Evolutionary conservation across 2,329 filamentous ascomycete species (phyloP).

Genomic region (Sarocladium kiliense): DNA sequence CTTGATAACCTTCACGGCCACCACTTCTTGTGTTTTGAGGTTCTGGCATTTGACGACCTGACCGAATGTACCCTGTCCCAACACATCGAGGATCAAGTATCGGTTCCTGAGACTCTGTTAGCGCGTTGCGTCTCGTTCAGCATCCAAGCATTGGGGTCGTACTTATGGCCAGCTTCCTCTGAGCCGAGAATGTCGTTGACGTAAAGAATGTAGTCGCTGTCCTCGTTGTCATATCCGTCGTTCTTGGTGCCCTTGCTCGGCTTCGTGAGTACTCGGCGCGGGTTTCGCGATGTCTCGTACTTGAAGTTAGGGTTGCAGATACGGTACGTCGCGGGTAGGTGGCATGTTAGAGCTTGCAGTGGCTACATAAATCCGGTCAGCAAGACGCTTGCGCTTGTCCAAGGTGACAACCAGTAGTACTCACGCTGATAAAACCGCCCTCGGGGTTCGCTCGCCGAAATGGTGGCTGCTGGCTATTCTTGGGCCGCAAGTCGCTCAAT

Average conservation of each 20-base stretch:
- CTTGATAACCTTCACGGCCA: slow-evolving; percentile 98
- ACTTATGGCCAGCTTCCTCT: slow-evolving; percentile 97
- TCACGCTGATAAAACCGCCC: slow-evolving; percentile 94
- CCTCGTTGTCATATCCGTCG: slow-evolving; percentile 97
- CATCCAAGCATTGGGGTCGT: slow-evolving; percentile 26
- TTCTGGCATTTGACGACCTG: slow-evolving; percentile 99
- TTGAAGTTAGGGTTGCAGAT: slow-evolving; percentile 98
- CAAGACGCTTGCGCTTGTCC: not conserved
- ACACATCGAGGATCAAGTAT: slow-evolving; percentile 92
- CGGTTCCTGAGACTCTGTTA: slow-evolving; percentile 60
- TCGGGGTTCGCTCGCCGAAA: slow-evolving; percentile 94
- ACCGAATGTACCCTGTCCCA: slow-evolving; percentile 95
- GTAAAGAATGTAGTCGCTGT: slow-evolving; percentile 98
- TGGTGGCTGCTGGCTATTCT: slow-evolving; percentile 79
- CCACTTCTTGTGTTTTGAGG: slow-evolving; percentile 94
- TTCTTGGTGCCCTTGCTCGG: slow-evolving; percentile 98
- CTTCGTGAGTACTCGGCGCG: slow-evolving; percentile 91
- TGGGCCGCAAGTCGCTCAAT: slow-evolving; percentile 70
- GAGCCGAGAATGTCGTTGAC: slow-evolving; percentile 98
- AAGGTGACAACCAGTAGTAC: slow-evolving; percentile 24
- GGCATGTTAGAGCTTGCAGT: slow-evolving; percentile 88
- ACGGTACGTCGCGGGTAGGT: slow-evolving; percentile 90
- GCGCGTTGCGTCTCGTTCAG: not conserved
- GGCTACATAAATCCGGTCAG: slow-evolving; percentile 51
- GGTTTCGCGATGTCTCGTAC: slow-evolving; percentile 96